These are phyloP conservation scores for Balamuthia mandrillaris DNA, from an alignment of 208 protist species.

Conservation along the genomic window DNA sequence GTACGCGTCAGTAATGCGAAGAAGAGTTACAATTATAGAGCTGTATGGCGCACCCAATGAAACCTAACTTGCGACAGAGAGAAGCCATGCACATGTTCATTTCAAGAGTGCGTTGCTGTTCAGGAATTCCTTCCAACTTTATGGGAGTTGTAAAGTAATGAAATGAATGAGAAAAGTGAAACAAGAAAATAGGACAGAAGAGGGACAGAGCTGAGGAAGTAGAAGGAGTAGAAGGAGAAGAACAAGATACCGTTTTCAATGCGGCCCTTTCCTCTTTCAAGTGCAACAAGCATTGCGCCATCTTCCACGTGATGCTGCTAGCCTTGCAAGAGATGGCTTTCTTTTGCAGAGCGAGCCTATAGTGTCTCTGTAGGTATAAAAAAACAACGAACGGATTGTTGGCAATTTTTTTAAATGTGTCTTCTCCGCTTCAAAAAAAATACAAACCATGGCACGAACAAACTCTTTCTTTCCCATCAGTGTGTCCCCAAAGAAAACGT, in stretches of 20 bases:
- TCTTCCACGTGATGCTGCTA: neutral
- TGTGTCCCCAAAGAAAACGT: conserved; percentile 5
- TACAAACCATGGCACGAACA: neutral
- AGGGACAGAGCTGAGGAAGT: too few species aligned
- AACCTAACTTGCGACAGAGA: neutral
- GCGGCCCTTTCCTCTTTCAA: neutral
- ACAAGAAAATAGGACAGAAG: too few species aligned
- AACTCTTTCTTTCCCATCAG: neutral
- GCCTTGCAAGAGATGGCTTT: neutral
- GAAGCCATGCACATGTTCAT: neutral
- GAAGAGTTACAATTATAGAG: neutral
- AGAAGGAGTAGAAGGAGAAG: too few species aligned
- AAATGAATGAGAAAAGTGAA: neutral
- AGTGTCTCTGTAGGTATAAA: neutral
- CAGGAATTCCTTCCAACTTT: neutral
- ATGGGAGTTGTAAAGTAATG: neutral
- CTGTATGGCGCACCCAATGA: neutral
- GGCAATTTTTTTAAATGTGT: neutral
- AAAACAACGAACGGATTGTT: neutral
- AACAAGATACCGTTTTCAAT: neutral
- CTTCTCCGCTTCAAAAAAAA: neutral
- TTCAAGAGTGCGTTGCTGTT: neutral
- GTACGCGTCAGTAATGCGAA: neutral
- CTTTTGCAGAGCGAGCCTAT: neutral
- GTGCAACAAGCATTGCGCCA: neutral